Base-by-base conservation (phyloP, 2,329 filamentous ascomycete genomes). In the Didymella arachidicola region DNA sequence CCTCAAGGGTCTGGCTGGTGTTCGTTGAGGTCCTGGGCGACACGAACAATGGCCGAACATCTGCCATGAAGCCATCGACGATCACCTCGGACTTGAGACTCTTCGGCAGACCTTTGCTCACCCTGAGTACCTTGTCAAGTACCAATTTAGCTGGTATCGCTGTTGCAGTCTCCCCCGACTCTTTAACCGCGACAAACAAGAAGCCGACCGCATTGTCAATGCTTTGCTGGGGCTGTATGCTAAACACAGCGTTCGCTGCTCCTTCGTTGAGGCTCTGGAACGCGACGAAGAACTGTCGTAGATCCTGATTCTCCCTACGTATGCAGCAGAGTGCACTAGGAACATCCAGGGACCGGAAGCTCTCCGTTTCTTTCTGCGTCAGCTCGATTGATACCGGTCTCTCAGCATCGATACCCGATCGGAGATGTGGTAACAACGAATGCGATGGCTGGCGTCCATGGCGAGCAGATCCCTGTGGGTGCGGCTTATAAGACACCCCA, bases 201-300 rank as follows among this genome's bases (percentile, higher is more conserved):
- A 68, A 68, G 16, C 45, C 41, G 5, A 8, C 5, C 42, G 30
- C 19, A 18, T 25, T 25, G 0, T 38, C 22, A 11, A 10, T 16
- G 38, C 11, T 22, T 18, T 51, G 30, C 11, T 22, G 14, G 16
- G 61, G 51, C 19, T 54, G 58, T 26, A 75, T 65, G 36, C 54
- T 69, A 57, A 73, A 77, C 4, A 77, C 70, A 25, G 68, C 64
- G 30, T 77, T 77, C 18, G 74, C 74, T 16, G 71, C 73, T 10
- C 74, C 74, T 60, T 76, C 71, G 27, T 68, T 72, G 12, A 75
- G 66, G 47, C 69, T 75, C 12, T 60, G 44, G 26, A 76, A 66
- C 16, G 32, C 55, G 2, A 71, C 53, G 12, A 61, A 54, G 8
- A 49, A 55, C 5, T 42, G 53, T 8, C 44, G 30, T 12, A 67